A percentile compares a stretch with the other conserved stretches of the same genome.
These are phyloP conservation scores for Conticribra weissflogii DNA, from an alignment of 108 stramenopile genomes.

Conservation along the genomic window DNA sequence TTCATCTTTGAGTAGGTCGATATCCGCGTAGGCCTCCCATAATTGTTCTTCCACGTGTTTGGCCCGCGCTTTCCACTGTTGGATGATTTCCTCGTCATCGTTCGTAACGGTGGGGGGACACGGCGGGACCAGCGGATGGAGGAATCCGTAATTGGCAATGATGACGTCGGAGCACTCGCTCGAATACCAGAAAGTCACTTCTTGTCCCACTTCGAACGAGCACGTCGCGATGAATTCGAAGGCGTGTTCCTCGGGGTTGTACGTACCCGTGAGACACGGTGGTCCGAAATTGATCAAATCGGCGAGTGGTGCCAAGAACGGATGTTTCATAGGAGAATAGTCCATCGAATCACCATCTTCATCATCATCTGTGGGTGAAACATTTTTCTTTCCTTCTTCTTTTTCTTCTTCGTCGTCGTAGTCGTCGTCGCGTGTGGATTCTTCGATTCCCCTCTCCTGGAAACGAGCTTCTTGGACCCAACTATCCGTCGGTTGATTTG, in stretches of 20 bases:
- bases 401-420: no score
- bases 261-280: conserved; percentile 78
- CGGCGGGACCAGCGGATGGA: conserved; percentile 71
- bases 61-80: conserved; percentile 34
- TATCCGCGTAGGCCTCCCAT: conserved; percentile 27
- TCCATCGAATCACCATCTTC: conserved; percentile 25
- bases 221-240: conserved; percentile 85
- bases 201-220: conserved; percentile 71
- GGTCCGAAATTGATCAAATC: conserved; percentile 88
- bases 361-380: conserved; percentile 2
- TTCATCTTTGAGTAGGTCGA: conserved; percentile 53
- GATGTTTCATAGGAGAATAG: conserved; percentile 43
- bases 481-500: conserved; percentile 52
- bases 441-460: conserved; percentile 61
- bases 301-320: conserved; percentile 85
- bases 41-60: conserved; percentile 38
- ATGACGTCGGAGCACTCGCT: conserved; percentile 82
- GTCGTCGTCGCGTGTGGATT: no score
- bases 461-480: conserved; percentile 48
- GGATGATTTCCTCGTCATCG: conserved; percentile 35
- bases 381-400: conserved; percentile 24
- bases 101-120: conserved; percentile 33
- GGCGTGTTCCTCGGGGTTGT: conserved; percentile 64
- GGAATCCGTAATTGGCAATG: conserved; percentile 82
- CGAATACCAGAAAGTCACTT: conserved; percentile 86